Base-by-base conservation (phyloP, 2,329 filamentous ascomycete species). In the Pseudodiploospora longispora region DNA sequence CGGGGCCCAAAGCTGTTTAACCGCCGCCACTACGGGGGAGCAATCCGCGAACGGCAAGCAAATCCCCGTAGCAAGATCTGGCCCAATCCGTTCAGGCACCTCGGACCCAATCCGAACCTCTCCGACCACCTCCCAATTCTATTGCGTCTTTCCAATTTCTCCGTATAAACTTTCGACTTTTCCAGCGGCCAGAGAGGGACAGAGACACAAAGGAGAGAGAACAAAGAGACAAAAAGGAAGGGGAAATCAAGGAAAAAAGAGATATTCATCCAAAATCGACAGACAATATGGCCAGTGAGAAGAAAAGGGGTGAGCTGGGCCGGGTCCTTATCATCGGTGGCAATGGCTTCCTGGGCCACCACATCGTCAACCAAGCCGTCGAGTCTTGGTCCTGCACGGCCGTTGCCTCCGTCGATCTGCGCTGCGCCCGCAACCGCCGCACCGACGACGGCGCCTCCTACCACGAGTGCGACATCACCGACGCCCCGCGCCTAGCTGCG, bases 311-410 rank as follows among this genome's bases (percentile, higher is more conserved):
- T 50, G 52, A 63, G 43, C 71, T 89, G 41, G 85, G 85, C 59
- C 79, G 75, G 52, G 83, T 89, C 57, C 74, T 90, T 54, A 82
- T 93, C 53, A 81, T 91, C 54, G 87, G 87, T 57, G 87, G 87
- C 60, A 90, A 87, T 61, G 87, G 87, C 52, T 91, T 93, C 67
- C 75, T 93, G 10, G 87, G 87, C 61, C 83, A 86, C 67, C 85
- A 91, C 67, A 83, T 91, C 54, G 83, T 91, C 59, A 78, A 82
- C 64, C 75, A 86, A 58, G 74, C 87, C 46, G 71, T 86, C 56
- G 75, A 77, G 36, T 57, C 59, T 35, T 71, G 68, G 68, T 58
- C 57, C 46, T 70, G 71, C 50, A 65, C 64, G 47, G 67, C 73
- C 51, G 78, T 91, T 35, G 76, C 80, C 39, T 85, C 87, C 12